phyloP scores from a whole-genome alignment of 495 filamentous ascomycete species.

The Astrocystis sublimbata region DNA sequence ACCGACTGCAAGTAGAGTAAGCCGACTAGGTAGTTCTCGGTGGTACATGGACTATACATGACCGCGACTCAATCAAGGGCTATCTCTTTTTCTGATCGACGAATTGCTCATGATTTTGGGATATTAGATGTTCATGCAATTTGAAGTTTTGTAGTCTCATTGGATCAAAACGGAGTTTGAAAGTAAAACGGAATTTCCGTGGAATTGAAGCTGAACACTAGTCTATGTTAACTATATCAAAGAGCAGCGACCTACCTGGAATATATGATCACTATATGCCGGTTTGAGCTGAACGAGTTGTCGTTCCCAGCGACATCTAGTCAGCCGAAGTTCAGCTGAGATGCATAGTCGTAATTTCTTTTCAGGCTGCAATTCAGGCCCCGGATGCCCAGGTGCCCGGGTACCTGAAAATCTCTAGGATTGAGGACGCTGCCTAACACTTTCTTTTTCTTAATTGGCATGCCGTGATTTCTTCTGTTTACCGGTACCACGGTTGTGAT shows the following conservation, averaged over 20 bases:
- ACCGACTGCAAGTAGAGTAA: too few relatives aligned
- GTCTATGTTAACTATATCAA: not conserved
- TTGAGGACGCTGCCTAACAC: not conserved
- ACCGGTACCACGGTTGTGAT: slow-evolving; percentile 12
- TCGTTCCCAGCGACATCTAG: not conserved
- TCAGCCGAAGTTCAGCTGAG: too few relatives aligned
- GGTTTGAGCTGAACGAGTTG: not conserved
- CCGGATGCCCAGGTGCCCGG: too few relatives aligned
- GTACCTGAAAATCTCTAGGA: not conserved
- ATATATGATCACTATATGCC: not conserved
- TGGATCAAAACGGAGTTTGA: too few relatives aligned
- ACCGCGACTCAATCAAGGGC: too few relatives aligned
- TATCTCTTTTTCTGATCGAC: too few relatives aligned
- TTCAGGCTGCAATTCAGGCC: not conserved
- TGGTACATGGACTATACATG: too few relatives aligned
- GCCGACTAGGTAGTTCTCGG: too few relatives aligned
- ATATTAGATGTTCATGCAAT: too few relatives aligned
- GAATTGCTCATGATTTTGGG: too few relatives aligned
- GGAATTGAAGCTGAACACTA: not conserved
- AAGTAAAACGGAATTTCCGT: not conserved
- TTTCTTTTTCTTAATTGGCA: not conserved
- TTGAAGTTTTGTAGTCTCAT: too few relatives aligned
- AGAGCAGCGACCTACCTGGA: too few relatives aligned
- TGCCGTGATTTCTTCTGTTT: not conserved
- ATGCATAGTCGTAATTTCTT: not conserved